phyloP scores from a whole-genome alignment of 2,329 filamentous ascomycete species.

The Aureobasidium sp. region DNA sequence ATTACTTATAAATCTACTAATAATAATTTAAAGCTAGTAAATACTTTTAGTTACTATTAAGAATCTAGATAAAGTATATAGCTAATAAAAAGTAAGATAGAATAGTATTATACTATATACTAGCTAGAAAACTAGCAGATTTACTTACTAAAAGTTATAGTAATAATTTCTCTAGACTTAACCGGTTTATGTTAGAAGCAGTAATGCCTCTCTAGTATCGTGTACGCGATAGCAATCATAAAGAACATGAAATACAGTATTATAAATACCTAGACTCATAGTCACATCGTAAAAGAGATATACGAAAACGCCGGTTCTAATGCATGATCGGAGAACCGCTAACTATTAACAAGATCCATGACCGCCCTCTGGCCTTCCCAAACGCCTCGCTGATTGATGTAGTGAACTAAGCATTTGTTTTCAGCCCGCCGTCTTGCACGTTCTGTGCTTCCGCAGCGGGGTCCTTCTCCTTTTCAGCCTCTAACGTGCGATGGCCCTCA shows the following conservation, averaged over 20 bases:
- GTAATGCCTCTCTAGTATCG: not conserved
- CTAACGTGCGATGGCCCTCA: slow-evolving; percentile 2
- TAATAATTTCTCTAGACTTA: not conserved
- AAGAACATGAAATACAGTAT: not conserved
- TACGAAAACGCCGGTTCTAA: not conserved
- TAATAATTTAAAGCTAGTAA: too few species aligned
- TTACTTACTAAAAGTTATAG: not conserved
- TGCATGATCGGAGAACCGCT: not conserved
- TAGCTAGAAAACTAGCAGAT: not conserved
- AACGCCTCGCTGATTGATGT: not conserved
- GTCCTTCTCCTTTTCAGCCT: not conserved
- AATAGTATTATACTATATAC: not conserved
- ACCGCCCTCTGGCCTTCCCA: not conserved
- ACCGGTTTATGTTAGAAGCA: not conserved
- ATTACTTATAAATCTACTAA: too few species aligned
- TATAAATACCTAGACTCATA: not conserved
- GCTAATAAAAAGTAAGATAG: not conserved
- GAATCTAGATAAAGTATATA: not conserved
- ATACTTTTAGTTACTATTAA: not conserved
- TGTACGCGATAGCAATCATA: not conserved
- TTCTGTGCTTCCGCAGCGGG: not conserved
- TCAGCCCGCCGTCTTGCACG: not conserved
- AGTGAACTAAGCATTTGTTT: not conserved
- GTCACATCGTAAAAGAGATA: not conserved
- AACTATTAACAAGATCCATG: not conserved